Conservation (phyloP, 1,284 basidiomycete genomes). For the Ustilago hordei region DNA sequence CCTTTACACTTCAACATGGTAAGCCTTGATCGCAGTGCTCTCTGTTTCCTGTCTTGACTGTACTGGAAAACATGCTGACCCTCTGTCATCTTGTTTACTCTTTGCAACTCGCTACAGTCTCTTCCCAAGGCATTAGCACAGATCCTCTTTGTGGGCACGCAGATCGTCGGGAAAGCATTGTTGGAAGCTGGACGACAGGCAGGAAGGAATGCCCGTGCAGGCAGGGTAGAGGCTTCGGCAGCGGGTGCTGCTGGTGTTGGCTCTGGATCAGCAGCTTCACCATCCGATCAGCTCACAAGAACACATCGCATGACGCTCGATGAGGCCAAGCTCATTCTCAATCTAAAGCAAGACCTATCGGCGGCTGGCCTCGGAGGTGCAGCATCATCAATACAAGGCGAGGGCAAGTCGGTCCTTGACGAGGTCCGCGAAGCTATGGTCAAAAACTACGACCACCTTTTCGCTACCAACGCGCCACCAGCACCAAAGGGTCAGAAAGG, state of each 20-base stretch:
- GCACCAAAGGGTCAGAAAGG: conserved; percentile 67
- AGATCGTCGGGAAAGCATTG: conserved; percentile 91
- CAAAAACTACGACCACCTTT: conserved; percentile 89
- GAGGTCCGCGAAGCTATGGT: conserved; percentile 51
- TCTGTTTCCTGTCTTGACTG: not conserved
- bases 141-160: conserved; percentile 81
- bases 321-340: conserved; percentile 93
- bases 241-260: conserved; percentile 76
- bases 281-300: conserved; percentile 72
- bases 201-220: conserved; percentile 84
- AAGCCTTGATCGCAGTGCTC: not conserved
- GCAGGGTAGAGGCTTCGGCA: conserved; percentile 78
- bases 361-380: conserved; percentile 25
- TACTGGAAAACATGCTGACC: not conserved
- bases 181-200: conserved; percentile 91
- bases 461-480: conserved; percentile 81
- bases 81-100: not conserved
- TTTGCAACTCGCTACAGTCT: conserved; percentile 41
- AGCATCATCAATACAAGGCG: conserved; percentile 26
- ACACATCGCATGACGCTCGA: conserved; percentile 93
- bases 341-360: conserved; percentile 78
- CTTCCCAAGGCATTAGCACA: conserved; percentile 78
- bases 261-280: conserved; percentile 62
- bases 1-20: conserved; percentile 13
- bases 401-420: conserved; percentile 49